Evolutionary conservation across 2,329 filamentous ascomycete genomes (phyloP).

Genomic region (Curvularia hawaiiensis): DNA sequence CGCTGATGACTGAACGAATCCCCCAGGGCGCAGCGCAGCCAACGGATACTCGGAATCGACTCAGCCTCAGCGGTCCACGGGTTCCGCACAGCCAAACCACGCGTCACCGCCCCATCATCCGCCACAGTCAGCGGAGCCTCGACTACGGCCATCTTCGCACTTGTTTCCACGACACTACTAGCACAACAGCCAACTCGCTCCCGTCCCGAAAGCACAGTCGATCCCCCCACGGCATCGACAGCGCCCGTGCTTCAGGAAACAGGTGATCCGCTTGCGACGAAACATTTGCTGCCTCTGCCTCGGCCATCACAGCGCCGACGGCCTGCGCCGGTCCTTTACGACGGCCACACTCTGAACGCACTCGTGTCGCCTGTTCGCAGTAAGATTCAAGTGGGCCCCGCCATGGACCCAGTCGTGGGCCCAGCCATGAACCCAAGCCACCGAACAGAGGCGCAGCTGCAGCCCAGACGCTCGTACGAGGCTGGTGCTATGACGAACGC

Average conservation of each 20-base stretch:
- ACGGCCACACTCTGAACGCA: constrained; percentile 6
- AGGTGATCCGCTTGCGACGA: constrained; percentile 24
- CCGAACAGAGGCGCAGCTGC: constrained; percentile 26
- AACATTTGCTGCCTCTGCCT: constrained; percentile 23
- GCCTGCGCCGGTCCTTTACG: constrained; percentile 15
- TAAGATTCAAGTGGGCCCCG: constrained; percentile 1
- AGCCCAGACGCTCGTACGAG: constrained; percentile 1
- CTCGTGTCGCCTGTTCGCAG: background rate
- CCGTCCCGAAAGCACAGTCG: constrained; percentile 1
- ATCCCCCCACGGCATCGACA: background rate
- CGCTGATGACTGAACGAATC: constrained; percentile 30
- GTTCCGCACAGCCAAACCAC: constrained; percentile 17
- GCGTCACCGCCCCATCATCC: constrained; percentile 17
- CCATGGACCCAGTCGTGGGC: background rate
- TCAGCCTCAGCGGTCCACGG: constrained; percentile 38
- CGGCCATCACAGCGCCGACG: background rate
- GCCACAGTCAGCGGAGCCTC: background rate
- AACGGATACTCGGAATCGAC: constrained; percentile 32
- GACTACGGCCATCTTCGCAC: background rate
- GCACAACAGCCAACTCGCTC: background rate
- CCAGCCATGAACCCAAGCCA: constrained; percentile 7
- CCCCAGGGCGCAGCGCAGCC: constrained; percentile 34
- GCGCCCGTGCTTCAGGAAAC: constrained; percentile 25
- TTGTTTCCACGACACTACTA: background rate
- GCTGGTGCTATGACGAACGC: constrained; percentile 20